phyloP scores from a whole-genome alignment of 2,329 filamentous ascomycete genomes.

The Pseudogymnoascus sp. region DNA sequence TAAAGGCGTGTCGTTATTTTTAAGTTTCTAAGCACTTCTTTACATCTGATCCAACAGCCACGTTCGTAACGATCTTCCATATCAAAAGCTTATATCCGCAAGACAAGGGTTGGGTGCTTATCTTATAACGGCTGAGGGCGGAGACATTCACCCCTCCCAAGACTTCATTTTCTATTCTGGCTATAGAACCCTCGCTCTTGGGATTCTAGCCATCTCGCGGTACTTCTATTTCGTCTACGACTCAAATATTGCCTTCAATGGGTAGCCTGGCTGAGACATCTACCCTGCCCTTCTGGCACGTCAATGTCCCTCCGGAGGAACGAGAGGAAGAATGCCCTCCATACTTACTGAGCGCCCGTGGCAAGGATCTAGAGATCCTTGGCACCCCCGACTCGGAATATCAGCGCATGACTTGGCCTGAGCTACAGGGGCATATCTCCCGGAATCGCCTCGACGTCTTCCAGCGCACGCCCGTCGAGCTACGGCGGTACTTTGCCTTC shows the following conservation, averaged over 20 bases:
- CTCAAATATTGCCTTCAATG: not conserved
- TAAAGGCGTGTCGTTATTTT: not conserved
- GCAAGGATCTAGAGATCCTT: slow-evolving; percentile 67
- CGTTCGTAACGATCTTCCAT: not conserved
- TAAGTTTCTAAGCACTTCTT: not conserved
- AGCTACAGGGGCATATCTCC: slow-evolving; percentile 55
- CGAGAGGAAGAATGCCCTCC: slow-evolving; percentile 64
- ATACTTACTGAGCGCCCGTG: slow-evolving; percentile 56
- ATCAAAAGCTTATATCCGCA: slow-evolving; percentile 7
- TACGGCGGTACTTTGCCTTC: slow-evolving; percentile 72
- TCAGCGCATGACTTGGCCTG: slow-evolving; percentile 58
- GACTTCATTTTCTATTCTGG: not conserved
- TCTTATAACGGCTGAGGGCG: not conserved
- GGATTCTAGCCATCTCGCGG: not conserved
- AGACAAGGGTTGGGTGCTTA: not conserved
- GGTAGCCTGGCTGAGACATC: slow-evolving; percentile 6
- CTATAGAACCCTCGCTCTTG: not conserved
- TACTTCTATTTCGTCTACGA: not conserved
- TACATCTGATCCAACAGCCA: not conserved
- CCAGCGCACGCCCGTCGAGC: slow-evolving; percentile 67
- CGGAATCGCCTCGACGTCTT: slow-evolving; percentile 69
- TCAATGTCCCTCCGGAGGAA: slow-evolving; percentile 62
- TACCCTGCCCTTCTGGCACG: slow-evolving; percentile 67
- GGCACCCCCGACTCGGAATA: slow-evolving; percentile 64
- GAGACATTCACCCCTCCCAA: not conserved